A percentile compares a stretch with the other conserved stretches of the same genome.
phyloP scores from a whole-genome alignment of 352 stramenopile genomes.

The Phytophthora sojae region DNA sequence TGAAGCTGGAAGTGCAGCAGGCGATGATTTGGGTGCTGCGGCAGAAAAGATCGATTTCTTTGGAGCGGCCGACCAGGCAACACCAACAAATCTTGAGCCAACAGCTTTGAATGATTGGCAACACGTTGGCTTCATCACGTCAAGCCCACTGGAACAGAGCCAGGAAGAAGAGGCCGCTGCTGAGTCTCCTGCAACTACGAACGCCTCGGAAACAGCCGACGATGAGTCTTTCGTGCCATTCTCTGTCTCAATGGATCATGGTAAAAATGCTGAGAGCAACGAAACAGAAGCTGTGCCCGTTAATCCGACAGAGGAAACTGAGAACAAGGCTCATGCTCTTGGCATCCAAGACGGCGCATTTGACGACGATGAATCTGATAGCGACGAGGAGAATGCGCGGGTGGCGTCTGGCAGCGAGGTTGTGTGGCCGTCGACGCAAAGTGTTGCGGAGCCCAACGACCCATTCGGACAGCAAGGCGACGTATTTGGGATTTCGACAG shows the following conservation, averaged over 20 bases:
- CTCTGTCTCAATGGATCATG: not conserved
- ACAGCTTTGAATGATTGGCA: not conserved
- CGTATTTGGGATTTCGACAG: not conserved
- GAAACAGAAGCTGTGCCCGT: not conserved
- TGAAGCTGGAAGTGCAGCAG: not conserved
- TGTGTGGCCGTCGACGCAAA: conserved; percentile 10
- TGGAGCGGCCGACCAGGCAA: not conserved
- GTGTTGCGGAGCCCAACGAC: not conserved
- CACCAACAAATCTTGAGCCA: not conserved
- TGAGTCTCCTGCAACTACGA: not conserved
- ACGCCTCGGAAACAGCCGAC: conserved; percentile 1
- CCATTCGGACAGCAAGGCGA: conserved; percentile 2
- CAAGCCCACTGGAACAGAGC: not conserved
- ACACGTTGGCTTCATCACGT: not conserved
- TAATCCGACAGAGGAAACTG: conserved; percentile 1
- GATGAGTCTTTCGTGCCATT: conserved; percentile 2
- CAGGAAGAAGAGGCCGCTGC: not conserved
- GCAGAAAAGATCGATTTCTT: not conserved
- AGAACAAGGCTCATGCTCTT: not conserved
- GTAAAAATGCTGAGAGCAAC: not conserved
- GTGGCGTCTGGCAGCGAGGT: conserved; percentile 2
- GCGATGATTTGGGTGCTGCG: not conserved
- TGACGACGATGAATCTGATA: conserved; percentile 11
- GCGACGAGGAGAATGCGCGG: conserved; percentile 1
- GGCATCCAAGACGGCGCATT: conserved; percentile 12